Conservation (phyloP, 2,329 filamentous ascomycete species). For the Fusarium continuum region DNA sequence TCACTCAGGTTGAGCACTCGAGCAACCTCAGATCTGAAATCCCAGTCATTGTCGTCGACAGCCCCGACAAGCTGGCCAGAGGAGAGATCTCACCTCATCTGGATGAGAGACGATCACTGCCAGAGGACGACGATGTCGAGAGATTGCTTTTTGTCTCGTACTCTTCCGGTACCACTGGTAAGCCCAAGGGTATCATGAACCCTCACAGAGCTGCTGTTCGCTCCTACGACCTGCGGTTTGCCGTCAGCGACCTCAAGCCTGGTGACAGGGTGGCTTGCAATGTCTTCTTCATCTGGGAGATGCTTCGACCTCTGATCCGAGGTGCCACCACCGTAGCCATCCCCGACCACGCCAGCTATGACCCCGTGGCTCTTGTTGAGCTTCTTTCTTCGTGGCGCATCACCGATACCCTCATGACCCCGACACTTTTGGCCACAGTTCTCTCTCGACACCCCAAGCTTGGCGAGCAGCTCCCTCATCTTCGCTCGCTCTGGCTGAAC, state of each 20-base stretch:
- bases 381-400: slow-evolving; percentile 71
- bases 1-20: slow-evolving; percentile 73
- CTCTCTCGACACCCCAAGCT: slow-evolving; percentile 75
- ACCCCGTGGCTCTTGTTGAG: slow-evolving; percentile 77
- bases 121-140: slow-evolving; percentile 74
- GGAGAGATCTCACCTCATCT: slow-evolving; percentile 44
- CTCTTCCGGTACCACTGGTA: slow-evolving; percentile 79
- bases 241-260: slow-evolving; percentile 71
- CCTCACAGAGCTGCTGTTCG: slow-evolving; percentile 77
- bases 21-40: slow-evolving; percentile 70
- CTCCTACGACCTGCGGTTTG: slow-evolving; percentile 78
- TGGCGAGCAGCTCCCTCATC: slow-evolving; percentile 67
- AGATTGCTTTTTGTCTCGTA: slow-evolving; percentile 83
- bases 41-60: slow-evolving; percentile 72
- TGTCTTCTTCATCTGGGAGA: slow-evolving; percentile 89
- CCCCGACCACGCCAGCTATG: slow-evolving; percentile 80
- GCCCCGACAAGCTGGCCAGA: slow-evolving; percentile 46
- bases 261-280: slow-evolving; percentile 87
- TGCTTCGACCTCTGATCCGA: slow-evolving; percentile 77
- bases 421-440: slow-evolving; percentile 78
- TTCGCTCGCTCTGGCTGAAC: slow-evolving; percentile 81
- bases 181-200: slow-evolving; percentile 85
- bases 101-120: slow-evolving; percentile 60
- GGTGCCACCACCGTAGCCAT: slow-evolving; percentile 80
- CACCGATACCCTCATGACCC: slow-evolving; percentile 86